Evolutionary conservation across 2,329 filamentous ascomycete genomes (phyloP).

Genomic region (Septoria linicola): DNA sequence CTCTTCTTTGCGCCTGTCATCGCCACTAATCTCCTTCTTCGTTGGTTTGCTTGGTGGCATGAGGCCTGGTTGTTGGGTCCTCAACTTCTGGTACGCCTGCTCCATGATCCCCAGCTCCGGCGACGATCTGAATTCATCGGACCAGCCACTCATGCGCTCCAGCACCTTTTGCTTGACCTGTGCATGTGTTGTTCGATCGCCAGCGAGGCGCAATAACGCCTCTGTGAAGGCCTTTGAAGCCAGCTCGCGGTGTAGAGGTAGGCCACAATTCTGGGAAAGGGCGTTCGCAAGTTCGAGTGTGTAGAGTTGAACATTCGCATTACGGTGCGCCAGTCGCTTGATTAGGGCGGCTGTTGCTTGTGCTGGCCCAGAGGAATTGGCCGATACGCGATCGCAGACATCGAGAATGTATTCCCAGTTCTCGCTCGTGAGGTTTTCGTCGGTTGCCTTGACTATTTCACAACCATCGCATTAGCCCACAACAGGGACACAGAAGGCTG

Average conservation of each 20-base stretch:
- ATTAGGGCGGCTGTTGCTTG: slow-evolving; percentile 80
- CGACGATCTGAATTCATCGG: slow-evolving; percentile 87
- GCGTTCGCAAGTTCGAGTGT: slow-evolving; percentile 92
- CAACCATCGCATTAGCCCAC: slow-evolving; percentile 30
- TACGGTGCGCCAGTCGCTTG: slow-evolving; percentile 85
- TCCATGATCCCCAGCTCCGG: slow-evolving; percentile 96
- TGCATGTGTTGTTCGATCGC: slow-evolving; percentile 89
- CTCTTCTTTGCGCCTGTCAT: slow-evolving; percentile 91
- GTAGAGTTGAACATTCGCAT: slow-evolving; percentile 94
- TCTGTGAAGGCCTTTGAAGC: slow-evolving; percentile 93
- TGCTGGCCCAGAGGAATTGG: slow-evolving; percentile 36
- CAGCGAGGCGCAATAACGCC: slow-evolving; percentile 82
- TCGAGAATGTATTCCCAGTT: slow-evolving; percentile 70
- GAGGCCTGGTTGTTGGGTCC: slow-evolving; percentile 73
- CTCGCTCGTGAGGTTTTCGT: slow-evolving; percentile 91
- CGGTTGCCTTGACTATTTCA: slow-evolving; percentile 74
- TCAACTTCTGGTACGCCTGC: slow-evolving; percentile 85
- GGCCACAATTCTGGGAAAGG: slow-evolving; percentile 86
- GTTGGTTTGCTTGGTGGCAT: slow-evolving; percentile 84
- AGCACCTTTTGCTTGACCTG: slow-evolving; percentile 97
- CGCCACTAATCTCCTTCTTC: slow-evolving; percentile 85
- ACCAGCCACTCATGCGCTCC: slow-evolving; percentile 95
- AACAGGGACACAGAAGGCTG: not conserved
- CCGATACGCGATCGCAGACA: slow-evolving; percentile 42
- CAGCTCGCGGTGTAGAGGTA: slow-evolving; percentile 82